Evolutionary conservation across 805 yeast genomes (phyloP).

Genomic region (Ogataea trehaloabstinens): DNA sequence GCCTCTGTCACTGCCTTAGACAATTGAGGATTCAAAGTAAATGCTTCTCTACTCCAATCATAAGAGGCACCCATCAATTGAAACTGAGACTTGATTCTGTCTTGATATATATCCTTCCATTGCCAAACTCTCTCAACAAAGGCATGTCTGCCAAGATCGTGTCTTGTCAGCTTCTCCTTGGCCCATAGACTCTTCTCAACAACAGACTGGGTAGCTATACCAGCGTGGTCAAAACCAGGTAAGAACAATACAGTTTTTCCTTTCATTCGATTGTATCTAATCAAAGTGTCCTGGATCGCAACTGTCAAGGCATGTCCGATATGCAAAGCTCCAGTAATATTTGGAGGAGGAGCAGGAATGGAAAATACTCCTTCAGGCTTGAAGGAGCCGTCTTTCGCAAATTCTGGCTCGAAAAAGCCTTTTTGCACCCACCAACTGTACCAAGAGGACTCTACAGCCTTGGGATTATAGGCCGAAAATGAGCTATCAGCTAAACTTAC

Average conservation of each 20-base stretch:
- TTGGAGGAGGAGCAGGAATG: conserved; percentile 99
- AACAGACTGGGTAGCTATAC: conserved; percentile 97
- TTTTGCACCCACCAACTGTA: conserved; percentile 94
- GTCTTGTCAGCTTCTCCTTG: conserved; percentile 82
- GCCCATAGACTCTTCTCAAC: conserved; percentile 96
- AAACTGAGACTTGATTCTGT: conserved; percentile 80
- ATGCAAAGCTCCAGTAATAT: conserved; percentile 97
- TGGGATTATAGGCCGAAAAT: conserved; percentile 90
- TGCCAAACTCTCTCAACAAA: conserved; percentile 92
- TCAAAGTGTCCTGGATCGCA: conserved; percentile 88
- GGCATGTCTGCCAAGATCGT: conserved; percentile 90
- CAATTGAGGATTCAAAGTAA: conserved; percentile 80
- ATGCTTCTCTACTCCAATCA: conserved; percentile 94
- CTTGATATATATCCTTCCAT: conserved; percentile 95
- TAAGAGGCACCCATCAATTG: conserved; percentile 91
- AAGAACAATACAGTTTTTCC: conserved; percentile 90
- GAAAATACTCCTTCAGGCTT: conserved; percentile 83
- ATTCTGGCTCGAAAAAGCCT: conserved; percentile 86
- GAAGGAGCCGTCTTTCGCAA: conserved; percentile 66
- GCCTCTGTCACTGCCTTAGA: conserved; percentile 85
- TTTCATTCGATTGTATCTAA: conserved; percentile 94
- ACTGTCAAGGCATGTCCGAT: conserved; percentile 98
- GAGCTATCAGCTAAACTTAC: conserved; percentile 90
- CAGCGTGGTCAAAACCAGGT: conserved; percentile 99
- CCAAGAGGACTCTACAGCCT: conserved; percentile 95